Percentiles rank a stretch among this genome's conserved stretches.
phyloP scores from a whole-genome alignment of 1,284 basidiomycete genomes.

The Rhizopogon hawkerae region DNA sequence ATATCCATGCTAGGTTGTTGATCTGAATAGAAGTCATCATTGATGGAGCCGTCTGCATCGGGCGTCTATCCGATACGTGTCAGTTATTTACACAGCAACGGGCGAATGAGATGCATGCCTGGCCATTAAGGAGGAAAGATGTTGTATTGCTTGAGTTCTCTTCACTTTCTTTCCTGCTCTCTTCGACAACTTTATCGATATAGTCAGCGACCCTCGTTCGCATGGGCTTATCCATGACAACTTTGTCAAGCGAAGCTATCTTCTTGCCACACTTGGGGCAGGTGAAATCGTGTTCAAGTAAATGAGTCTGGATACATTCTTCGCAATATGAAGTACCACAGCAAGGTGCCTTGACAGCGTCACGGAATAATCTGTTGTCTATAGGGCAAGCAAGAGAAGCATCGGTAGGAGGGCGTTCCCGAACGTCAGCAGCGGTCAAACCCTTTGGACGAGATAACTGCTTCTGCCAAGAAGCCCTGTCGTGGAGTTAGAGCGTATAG shows the following conservation, averaged over 20 bases:
- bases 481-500: conserved; percentile 8
- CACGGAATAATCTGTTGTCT: conserved; percentile 83
- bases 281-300: conserved; percentile 87
- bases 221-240: conserved; percentile 70
- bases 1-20: conserved; percentile 58
- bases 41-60: conserved; percentile 27
- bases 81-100: neutral
- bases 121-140: conserved; percentile 6
- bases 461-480: conserved; percentile 86
- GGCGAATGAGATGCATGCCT: conserved; percentile 14
- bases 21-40: conserved; percentile 59
- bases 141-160: conserved; percentile 25
- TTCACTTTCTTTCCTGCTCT: conserved; percentile 63
- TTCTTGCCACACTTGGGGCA: conserved; percentile 86
- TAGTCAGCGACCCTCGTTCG: conserved; percentile 73
- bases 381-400: conserved; percentile 74
- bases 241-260: conserved; percentile 78
- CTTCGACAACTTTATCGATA: conserved; percentile 77
- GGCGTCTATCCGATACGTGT: conserved; percentile 13
- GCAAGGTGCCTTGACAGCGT: conserved; percentile 87
- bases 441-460: conserved; percentile 74
- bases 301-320: conserved; percentile 86
- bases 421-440: conserved; percentile 77
- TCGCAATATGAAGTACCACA: conserved; percentile 89
- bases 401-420: conserved; percentile 76